Conservation (phyloP, 768 basidiomycete species). For the Sutorius australiensis region DNA sequence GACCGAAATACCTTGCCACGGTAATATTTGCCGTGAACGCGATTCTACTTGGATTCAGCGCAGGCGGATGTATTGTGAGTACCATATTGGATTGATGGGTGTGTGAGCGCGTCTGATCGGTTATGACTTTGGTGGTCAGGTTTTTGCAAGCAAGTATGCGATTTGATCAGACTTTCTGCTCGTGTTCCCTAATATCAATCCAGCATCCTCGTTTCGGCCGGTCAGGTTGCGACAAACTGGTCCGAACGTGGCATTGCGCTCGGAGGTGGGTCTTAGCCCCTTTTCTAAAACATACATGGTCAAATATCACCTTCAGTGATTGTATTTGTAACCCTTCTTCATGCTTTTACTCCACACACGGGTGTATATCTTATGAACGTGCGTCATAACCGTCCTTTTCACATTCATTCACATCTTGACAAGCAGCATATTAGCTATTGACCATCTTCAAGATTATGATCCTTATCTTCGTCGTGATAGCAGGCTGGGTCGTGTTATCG, state of each 20-base stretch:
- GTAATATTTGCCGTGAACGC: slow-evolving; percentile 48
- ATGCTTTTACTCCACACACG: slow-evolving; percentile 46
- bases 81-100: neutral
- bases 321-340: slow-evolving; percentile 46
- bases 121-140: slow-evolving; percentile 7
- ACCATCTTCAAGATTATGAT: slow-evolving; percentile 54
- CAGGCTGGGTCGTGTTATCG: slow-evolving; percentile 59
- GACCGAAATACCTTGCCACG: slow-evolving; percentile 46
- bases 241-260: slow-evolving; percentile 58
- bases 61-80: slow-evolving; percentile 46
- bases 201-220: slow-evolving; percentile 50
- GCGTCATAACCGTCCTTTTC: slow-evolving; percentile 1
- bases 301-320: slow-evolving; percentile 36
- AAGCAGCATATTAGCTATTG: slow-evolving; percentile 29
- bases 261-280: slow-evolving; percentile 37
- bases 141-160: slow-evolving; percentile 36
- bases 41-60: slow-evolving; percentile 42
- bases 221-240: slow-evolving; percentile 36
- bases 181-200: neutral
- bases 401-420: slow-evolving; percentile 9
- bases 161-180: neutral
- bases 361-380: slow-evolving; percentile 58
- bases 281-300: neutral
- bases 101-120: neutral
- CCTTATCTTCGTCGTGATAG: slow-evolving; percentile 51